Evolutionary conservation across 768 basidiomycete genomes (phyloP), one percentile per base, ranked within the genome.

Genomic region (Hirschioporus abietinus): DNA sequence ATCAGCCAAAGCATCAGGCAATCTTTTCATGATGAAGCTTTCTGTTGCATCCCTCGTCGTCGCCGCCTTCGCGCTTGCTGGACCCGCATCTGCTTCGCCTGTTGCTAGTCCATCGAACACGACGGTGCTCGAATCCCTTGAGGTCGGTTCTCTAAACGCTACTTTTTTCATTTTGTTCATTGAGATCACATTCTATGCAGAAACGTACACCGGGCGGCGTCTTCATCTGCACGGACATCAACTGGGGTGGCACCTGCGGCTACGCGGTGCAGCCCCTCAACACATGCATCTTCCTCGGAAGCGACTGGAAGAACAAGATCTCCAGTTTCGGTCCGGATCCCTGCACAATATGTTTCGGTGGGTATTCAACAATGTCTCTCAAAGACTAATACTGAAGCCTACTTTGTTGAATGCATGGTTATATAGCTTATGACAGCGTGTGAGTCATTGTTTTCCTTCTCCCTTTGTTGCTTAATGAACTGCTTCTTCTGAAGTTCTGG

Each of bases 271-370:
- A 58, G 17, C 62, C 63, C 27, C 62, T 64, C 23, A 64, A 64
- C 20, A 67, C 66, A 26, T 67, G 66, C 27, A 30, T 64, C 42
- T 63, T 58, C 24, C 23, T 64, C 18, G 60, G 42, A 9, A 8
- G 52, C 20, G 27, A 34, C 10, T 67, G 66, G 66, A 67, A 67
- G 17, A 57, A 64, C 25, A 30, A 63, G 27, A 67, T 67, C 1
- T 67, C 66, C 20, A 64, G 63, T 24, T 58, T 67, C n/a, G 66
- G 66, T 15, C 66, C 66, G 15, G 66, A 67, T 58, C 63, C 63
- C 36, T 63, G 66, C 35, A 67, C 42, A 20, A 52, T 52, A 1
- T 52, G 42, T 10, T 52, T 52, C 42, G 42, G 42, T 52, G 12
- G 5, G 42, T 52, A 12, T 20, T 20, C 12, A 15, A 20, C 42